These are phyloP conservation scores for Gastrolobium villosum DNA, from an alignment of 306 rosid genomes.

Conservation along the genomic window DNA sequence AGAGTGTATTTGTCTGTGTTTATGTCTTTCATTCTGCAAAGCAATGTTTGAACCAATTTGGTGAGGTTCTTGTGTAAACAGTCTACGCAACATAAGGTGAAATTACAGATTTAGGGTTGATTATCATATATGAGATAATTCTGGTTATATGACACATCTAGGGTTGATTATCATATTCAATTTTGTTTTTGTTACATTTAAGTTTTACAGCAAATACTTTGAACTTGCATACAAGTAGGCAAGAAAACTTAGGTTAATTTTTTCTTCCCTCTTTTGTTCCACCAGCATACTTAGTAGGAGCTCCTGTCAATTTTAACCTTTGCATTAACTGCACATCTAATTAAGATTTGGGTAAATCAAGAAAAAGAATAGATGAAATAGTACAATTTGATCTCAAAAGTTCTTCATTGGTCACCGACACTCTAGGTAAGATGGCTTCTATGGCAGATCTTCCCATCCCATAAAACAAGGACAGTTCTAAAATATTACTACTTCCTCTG, in stretches of 20 bases:
- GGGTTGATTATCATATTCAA: constrained; percentile 9
- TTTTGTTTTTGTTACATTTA: constrained; percentile 25
- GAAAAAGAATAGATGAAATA: not conserved
- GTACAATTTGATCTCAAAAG: not conserved
- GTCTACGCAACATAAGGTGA: not conserved
- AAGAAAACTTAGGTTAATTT: constrained; percentile 3
- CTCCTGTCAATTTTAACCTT: constrained; percentile 25
- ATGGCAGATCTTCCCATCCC: not conserved
- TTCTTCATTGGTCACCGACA: constrained; percentile 1
- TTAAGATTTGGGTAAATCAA: not conserved
- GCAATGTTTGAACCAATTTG: constrained; percentile 33
- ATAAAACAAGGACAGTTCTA: not conserved
- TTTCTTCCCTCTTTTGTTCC: constrained; percentile 10
- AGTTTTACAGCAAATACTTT: not conserved
- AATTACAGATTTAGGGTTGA: too few relatives aligned
- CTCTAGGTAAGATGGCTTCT: not conserved
- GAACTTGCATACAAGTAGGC: constrained; percentile 8
- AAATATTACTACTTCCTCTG: not conserved
- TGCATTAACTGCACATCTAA: constrained; percentile 12
- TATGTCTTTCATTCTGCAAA: constrained; percentile 12
- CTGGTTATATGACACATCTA: constrained; percentile 2
- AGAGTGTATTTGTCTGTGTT: constrained; percentile 43
- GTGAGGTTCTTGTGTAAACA: constrained; percentile 6
- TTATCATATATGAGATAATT: too few relatives aligned
- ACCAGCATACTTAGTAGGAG: not conserved